Percentiles rank a stretch among this genome's conserved stretches.
These are phyloP conservation scores for Aspergillus sp. DNA, from an alignment of 2,329 filamentous ascomycete genomes.

Conservation along the genomic window DNA sequence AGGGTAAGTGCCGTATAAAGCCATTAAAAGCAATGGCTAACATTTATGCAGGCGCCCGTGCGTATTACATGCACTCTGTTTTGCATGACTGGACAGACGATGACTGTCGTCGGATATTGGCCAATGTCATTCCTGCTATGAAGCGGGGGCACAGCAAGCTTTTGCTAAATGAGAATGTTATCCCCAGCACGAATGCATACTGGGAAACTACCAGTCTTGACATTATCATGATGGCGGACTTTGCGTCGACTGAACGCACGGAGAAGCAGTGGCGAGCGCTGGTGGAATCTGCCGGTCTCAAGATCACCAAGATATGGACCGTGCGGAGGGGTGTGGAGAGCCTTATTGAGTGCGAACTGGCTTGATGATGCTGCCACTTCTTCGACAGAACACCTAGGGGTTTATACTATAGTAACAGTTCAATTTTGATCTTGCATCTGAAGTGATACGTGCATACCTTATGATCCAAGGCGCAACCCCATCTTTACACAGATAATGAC, in stretches of 20 bases:
- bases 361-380: background rate
- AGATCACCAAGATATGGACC: slow-evolving; percentile 39
- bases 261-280: slow-evolving; percentile 41
- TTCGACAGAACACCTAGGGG: too few relatives aligned
- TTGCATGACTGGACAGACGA: slow-evolving; percentile 37
- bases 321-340: slow-evolving; percentile 24
- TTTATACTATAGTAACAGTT: too few relatives aligned
- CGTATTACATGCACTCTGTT: slow-evolving; percentile 22
- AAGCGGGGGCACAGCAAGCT: slow-evolving; percentile 44
- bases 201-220: slow-evolving; percentile 40
- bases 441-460: too few relatives aligned
- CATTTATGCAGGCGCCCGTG: slow-evolving; percentile 33
- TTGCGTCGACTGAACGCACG: slow-evolving; percentile 43
- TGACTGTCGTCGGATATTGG: slow-evolving; percentile 34
- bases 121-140: slow-evolving; percentile 33
- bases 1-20: slow-evolving; percentile 30
- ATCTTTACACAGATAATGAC: too few relatives aligned
- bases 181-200: slow-evolving; percentile 41
- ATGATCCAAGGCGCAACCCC: too few relatives aligned
- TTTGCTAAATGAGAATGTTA: slow-evolving; percentile 47
- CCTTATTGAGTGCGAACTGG: slow-evolving; percentile 29
- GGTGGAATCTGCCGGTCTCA: slow-evolving; percentile 37
- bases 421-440: too few relatives aligned
- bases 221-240: slow-evolving; percentile 47
- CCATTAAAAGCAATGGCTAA: background rate